Base-by-base conservation (phyloP, 441 rosid genomes). In the Biscutella laevigata region DNA sequence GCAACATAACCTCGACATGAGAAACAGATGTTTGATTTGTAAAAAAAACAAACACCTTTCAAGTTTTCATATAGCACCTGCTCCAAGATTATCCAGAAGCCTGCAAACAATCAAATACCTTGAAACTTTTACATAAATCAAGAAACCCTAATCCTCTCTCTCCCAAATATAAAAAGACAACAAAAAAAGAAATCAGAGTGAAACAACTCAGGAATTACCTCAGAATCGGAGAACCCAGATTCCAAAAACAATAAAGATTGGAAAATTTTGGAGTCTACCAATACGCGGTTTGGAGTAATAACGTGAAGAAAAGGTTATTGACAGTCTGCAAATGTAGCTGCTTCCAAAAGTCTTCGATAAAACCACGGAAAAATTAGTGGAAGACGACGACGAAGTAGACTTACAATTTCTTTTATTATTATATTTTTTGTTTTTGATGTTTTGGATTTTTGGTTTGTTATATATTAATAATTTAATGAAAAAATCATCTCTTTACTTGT, bases 1-100 rank as follows among this genome's bases (percentile, higher is more conserved):
- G 69, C 90, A 88, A 75, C 90, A 88, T 2, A 82, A 61, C 34
- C 36, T 52, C 53, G 50, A 89, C 96, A 87, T 87, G 53, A 54
- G 66, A 67, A n/a, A 44, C 51, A 65, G 64, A 48, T 33, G 47
- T 62, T 61, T 53, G 55, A 36, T 62, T 33, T n/a, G n/a, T n/a
- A n/a, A n/a, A n/a, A n/a, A n/a, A n/a, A n/a, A n/a, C n/a, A n/a
- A n/a, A n/a, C n/a, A n/a, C n/a, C n/a, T n/a, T n/a, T n/a, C n/a
- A n/a, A n/a, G n/a, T n/a, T n/a, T n/a, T n/a, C n/a, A n/a, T n/a
- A n/a, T n/a, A n/a, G n/a, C n/a, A n/a, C n/a, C n/a, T 49, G 35
- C 51, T 59, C 28, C 35, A 58, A 71, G 63, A 51, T 58, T 45
- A 5, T 63, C 39, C 21, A 51, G n/a, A 62, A 48, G n/a, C 66